phyloP scores from a whole-genome alignment of 2,329 filamentous ascomycete genomes.

The Aureobasidium sp. region DNA sequence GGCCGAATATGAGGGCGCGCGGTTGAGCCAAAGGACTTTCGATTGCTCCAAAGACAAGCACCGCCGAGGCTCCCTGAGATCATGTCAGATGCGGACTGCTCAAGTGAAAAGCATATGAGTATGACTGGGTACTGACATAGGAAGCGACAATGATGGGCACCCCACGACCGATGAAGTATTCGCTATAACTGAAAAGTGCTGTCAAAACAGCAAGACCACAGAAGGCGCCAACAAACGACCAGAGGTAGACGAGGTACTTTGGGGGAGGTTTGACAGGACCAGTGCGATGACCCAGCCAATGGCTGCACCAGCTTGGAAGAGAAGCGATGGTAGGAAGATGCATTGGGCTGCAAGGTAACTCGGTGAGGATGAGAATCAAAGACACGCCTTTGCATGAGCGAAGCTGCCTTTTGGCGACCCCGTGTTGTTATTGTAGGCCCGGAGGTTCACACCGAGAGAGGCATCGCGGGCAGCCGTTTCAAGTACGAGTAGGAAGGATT shows the following conservation, averaged over 20 bases:
- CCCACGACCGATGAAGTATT: neutral
- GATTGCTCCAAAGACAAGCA: neutral
- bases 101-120: too few relatives aligned
- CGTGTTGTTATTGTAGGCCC: too few relatives aligned
- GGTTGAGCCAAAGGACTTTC: neutral
- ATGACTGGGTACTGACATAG: neutral
- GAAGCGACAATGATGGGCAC: neutral
- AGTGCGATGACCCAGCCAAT: neutral
- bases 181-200: neutral
- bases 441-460: too few relatives aligned
- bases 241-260: neutral
- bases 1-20: neutral
- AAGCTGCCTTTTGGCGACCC: too few relatives aligned
- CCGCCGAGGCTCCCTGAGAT: neutral
- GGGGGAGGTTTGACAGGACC: neutral
- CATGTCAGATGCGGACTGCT: neutral
- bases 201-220: neutral
- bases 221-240: neutral
- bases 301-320: neutral
- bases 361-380: too few relatives aligned
- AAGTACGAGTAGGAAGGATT: too few relatives aligned
- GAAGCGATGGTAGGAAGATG: neutral
- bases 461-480: too few relatives aligned
- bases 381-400: too few relatives aligned
- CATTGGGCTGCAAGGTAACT: neutral